Evolutionary conservation across 2,329 filamentous ascomycete genomes (phyloP).

Genomic region (Diaporthe citriasiana): DNA sequence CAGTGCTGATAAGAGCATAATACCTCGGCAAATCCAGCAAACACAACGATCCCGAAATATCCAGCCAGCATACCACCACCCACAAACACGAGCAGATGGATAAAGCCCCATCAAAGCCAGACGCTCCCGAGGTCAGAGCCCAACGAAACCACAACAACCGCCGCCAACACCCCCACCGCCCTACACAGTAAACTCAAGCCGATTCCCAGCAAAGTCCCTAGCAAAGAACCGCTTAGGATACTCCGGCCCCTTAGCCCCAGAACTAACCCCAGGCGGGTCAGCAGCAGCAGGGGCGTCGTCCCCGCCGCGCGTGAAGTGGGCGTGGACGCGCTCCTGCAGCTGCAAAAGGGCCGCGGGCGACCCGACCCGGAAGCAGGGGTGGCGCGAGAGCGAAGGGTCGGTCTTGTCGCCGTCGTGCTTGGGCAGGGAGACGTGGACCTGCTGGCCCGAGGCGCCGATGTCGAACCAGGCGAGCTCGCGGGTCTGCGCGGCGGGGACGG

Average conservation of each 20-base stretch:
- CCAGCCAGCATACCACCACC: too few relatives aligned
- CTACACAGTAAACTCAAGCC: constrained; percentile 62
- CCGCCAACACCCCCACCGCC: rapidly evolving
- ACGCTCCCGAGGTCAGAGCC: too few relatives aligned
- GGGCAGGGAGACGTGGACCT: constrained; percentile 69
- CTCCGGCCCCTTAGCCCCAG: constrained; percentile 66
- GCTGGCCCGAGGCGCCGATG: constrained; percentile 66
- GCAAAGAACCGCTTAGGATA: constrained; percentile 75
- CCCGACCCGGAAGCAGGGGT: constrained; percentile 71
- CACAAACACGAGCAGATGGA: background rate
- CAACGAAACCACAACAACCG: background rate
- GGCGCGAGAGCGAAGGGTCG: constrained; percentile 60
- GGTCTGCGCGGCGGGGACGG: constrained; percentile 67
- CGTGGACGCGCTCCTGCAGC: constrained; percentile 64
- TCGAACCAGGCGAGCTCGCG: constrained; percentile 72
- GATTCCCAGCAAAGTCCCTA: constrained; percentile 68
- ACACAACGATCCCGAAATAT: background rate
- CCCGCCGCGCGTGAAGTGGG: constrained; percentile 63
- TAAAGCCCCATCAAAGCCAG: too few relatives aligned
- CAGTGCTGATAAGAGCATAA: background rate
- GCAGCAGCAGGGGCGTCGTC: constrained; percentile 65
- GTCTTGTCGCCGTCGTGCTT: constrained; percentile 50
- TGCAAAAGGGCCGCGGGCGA: constrained; percentile 61
- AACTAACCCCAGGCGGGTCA: constrained; percentile 65
- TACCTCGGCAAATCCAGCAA: too few relatives aligned